Base-by-base conservation (phyloP, 2,329 filamentous ascomycete species). In the Raffaelea deltoideospora region DNA sequence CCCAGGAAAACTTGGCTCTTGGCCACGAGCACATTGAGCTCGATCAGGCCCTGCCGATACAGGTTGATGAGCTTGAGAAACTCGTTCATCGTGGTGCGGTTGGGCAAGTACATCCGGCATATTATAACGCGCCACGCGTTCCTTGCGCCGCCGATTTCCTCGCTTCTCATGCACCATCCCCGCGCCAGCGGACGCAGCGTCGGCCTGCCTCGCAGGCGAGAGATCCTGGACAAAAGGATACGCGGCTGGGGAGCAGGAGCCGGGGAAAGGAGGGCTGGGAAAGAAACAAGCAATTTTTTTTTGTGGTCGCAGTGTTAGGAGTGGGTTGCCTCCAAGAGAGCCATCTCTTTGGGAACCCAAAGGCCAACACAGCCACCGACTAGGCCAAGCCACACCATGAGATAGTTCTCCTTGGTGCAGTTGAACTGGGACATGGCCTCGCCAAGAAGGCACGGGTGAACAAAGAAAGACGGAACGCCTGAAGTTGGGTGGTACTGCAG, bases 21-120 rank as follows among this genome's bases (percentile, higher is more conserved):
- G 53, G 85, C 78, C 20, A 90, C 74, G 13, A 98, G 64, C 3
- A 85, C 76, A 42, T 82, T 77, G 39, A 79, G 79, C 50, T 93
- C 85, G 43, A 98, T 92, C 35, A 98, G 69, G 47, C 92, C 87
- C 49, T 93, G 83, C 18, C 82, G 90, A 61, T 85, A 98, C 22
- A 98, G 68, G 48, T 96, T 98, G 64, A 88, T 90, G 7, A 98
- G 73, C 62, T 98, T 98, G 45, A 98, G 61, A 57, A 98, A 98
- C 55, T 98, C 90, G 48, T 83, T 87, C 69, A 93, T 92, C 3
- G 79, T 79, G 38, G 84, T 81, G 54, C 93, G 82, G 56, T 96
- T 96, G 42, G 80, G 78, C 40, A 98, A 84, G 50, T 80, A 88
- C 58, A 98, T 98, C 69, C n/a, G n/a, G n/a, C n/a, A n/a, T n/a